A percentile compares a stretch with the other conserved stretches of the same genome.
Conservation (phyloP, 345 rosid genomes). For the Eucalyptus cloeziana region DNA sequence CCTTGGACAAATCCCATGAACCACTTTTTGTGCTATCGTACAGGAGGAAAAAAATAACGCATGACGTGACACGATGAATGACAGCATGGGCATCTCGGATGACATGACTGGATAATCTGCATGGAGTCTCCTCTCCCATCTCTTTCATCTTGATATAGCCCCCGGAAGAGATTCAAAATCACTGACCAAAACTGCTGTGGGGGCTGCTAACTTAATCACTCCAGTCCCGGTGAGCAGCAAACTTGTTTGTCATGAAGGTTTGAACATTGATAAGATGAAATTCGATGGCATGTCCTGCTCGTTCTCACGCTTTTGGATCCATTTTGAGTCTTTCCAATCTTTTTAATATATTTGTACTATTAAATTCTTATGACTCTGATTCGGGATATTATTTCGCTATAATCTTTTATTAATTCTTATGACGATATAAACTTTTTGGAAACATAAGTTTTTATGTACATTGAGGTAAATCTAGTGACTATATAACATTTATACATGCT, state of each 20-base stretch:
- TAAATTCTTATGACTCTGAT: fast-evolving
- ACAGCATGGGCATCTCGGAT: neutral
- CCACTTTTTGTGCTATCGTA: neutral
- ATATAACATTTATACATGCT: neutral
- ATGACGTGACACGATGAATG: neutral
- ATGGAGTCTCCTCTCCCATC: neutral
- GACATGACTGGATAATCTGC: neutral
- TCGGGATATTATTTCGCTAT: fast-evolving
- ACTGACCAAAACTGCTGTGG: neutral
- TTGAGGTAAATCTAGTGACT: neutral
- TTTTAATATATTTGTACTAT: neutral
- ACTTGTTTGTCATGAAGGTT: neutral
- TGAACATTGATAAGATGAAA: neutral
- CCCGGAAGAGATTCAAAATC: neutral
- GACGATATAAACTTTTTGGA: fast-evolving
- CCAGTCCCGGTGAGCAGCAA: neutral
- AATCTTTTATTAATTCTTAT: neutral
- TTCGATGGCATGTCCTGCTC: neutral
- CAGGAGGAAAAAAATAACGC: neutral
- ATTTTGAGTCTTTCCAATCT: neutral
- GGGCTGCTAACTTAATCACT: neutral
- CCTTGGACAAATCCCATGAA: neutral
- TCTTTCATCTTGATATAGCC: neutral
- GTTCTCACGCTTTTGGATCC: neutral
- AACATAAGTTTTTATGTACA: neutral